These are phyloP conservation scores for Rubia peregrina DNA, from an alignment of 305 asterid genomes.

Conservation along the genomic window DNA sequence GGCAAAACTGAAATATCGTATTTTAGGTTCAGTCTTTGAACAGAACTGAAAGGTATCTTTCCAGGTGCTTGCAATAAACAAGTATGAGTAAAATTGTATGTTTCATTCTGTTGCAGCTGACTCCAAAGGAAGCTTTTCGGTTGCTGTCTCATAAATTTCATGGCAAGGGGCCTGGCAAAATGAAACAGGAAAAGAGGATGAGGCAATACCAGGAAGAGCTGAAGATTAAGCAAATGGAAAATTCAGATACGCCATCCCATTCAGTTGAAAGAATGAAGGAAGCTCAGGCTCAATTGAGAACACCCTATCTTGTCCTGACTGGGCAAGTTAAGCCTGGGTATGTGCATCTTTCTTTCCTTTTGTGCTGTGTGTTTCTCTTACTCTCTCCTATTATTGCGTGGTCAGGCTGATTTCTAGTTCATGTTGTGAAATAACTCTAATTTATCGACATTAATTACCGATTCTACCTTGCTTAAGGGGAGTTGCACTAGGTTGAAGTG, in stretches of 20 bases:
- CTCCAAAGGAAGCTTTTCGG: constrained; percentile 92
- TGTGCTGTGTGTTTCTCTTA: background rate
- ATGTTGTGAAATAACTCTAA: background rate
- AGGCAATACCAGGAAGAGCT: constrained; percentile 81
- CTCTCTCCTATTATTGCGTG: background rate
- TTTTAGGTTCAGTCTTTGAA: no score
- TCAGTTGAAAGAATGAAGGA: constrained; percentile 93
- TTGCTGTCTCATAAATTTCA: constrained; percentile 86
- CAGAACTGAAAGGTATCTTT: background rate
- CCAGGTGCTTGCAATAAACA: background rate
- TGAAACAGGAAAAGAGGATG: constrained; percentile 90
- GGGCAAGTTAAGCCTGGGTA: constrained; percentile 91
- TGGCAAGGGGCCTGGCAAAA: constrained; percentile 95
- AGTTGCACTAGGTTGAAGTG: background rate
- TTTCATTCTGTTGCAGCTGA: constrained; percentile 44
- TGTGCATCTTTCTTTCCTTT: background rate
- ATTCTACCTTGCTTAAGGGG: background rate
- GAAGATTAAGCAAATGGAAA: constrained; percentile 88
- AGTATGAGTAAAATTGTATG: constrained; percentile 13
- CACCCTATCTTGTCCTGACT: constrained; percentile 77
- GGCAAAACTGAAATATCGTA: background rate
- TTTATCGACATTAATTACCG: background rate
- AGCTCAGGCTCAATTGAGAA: constrained; percentile 60
- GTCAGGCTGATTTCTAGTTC: background rate
- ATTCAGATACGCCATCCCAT: constrained; percentile 86